A percentile compares a stretch with the other conserved stretches of the same genome.
Evolutionary conservation across 2,329 filamentous ascomycete species (phyloP).

Genomic region (Torrubiella hemipterigena): DNA sequence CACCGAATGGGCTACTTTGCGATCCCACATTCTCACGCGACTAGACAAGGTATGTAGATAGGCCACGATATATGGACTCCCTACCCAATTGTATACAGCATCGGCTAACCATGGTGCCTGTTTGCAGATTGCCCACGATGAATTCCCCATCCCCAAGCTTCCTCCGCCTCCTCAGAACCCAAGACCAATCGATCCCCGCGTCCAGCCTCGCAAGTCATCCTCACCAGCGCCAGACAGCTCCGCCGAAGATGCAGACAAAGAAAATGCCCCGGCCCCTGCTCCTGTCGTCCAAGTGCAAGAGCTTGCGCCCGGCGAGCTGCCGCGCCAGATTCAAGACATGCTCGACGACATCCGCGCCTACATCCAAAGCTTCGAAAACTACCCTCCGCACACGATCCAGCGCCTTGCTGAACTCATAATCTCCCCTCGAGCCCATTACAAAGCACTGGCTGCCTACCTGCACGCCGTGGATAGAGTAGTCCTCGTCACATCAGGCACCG

Average conservation of each 20-base stretch:
- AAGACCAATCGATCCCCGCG: slow-evolving; percentile 26
- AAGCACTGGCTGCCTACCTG: slow-evolving; percentile 70
- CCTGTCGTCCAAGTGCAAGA: slow-evolving; percentile 16
- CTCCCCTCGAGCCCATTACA: slow-evolving; percentile 66
- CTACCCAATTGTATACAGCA: not conserved
- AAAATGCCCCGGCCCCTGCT: slow-evolving; percentile 43
- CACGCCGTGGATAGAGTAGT: slow-evolving; percentile 85
- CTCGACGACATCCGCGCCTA: slow-evolving; percentile 48
- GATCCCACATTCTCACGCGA: slow-evolving; percentile 52
- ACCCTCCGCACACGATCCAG: slow-evolving; percentile 88
- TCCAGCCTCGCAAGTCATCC: slow-evolving; percentile 31
- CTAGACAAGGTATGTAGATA: slow-evolving; percentile 52
- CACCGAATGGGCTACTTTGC: slow-evolving; percentile 55
- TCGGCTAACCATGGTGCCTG: too few relatives aligned
- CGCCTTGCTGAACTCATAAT: slow-evolving; percentile 80
- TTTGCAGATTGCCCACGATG: slow-evolving; percentile 57
- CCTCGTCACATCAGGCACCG: slow-evolving; percentile 72
- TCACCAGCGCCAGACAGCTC: slow-evolving; percentile 29
- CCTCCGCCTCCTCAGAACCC: slow-evolving; percentile 29
- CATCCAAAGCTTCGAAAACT: slow-evolving; percentile 55
- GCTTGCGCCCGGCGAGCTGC: slow-evolving; percentile 36
- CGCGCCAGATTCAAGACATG: slow-evolving; percentile 51
- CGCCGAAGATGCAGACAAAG: slow-evolving; percentile 54
- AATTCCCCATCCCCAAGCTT: slow-evolving; percentile 60
- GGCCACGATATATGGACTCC: too few relatives aligned